Base-by-base conservation (phyloP, 179 eudicot species). In the Gypsophila paniculata region DNA sequence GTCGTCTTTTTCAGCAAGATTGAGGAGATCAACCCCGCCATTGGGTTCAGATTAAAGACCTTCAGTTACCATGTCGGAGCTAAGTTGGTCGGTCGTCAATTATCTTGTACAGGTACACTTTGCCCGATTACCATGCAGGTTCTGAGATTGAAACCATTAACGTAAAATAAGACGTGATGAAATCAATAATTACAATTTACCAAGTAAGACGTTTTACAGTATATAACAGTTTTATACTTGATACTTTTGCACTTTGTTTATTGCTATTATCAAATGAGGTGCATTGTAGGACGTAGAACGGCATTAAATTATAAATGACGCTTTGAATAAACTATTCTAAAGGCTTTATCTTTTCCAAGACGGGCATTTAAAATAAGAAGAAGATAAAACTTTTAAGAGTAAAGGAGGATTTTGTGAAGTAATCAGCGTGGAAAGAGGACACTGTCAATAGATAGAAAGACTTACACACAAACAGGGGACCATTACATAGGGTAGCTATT, bases 81-180 rank as follows among this genome's bases (percentile, higher is more conserved):
- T 57, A 10, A 17, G 23, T 42, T 17, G 25, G 57, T 52, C 54
- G 38, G 55, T 60, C 77, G 29, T 67, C 64, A 71, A 38, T 48
- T 75, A 76, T 61, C 26, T 52, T 34, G 74, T 44, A 75, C 82
- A 79, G 77, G 82, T 79, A 76, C 82, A 79, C 57, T 68, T 63
- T 68, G 73, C 74, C 65, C 68, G 76, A 58, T 68, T 68, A 72
- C 74, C 66, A 23, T 49, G 26, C 4, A 79, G 71, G 17, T 34
- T 55, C 82, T 79, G 76, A 12, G 25, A 58, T 60, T 70, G 26
- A 61, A 58, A 59, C 51, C 36, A 65, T 67, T 42, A 48, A 60
- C 55, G 29, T 5, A 36, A 46, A 36, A 71, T 60, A 21, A 78
- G 67, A 42, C 14, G 39, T 59, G 55, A 22, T 36, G 38, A 29